Percentiles rank a stretch among this genome's conserved stretches.
These are phyloP conservation scores for Coniella lustricola DNA, from an alignment of 2,329 filamentous ascomycete genomes.

Conservation along the genomic window DNA sequence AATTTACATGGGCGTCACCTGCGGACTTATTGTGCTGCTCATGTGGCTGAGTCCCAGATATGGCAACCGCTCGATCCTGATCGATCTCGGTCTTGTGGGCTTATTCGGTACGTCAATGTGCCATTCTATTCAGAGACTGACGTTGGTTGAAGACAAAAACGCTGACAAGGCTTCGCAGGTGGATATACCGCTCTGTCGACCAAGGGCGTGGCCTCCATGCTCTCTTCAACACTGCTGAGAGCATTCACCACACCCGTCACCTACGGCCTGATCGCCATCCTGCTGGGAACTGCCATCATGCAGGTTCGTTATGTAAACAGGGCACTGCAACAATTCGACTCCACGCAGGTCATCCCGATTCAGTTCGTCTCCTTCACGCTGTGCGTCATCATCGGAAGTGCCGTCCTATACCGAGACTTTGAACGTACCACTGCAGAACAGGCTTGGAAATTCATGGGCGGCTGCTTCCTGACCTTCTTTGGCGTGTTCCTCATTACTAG, in stretches of 20 bases:
- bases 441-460: conserved; percentile 78
- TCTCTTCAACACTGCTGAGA: conserved; percentile 83
- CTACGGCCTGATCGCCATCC: conserved; percentile 72
- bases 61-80: conserved; percentile 78
- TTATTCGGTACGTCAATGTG: conserved; percentile 64
- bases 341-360: conserved; percentile 94
- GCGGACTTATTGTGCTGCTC: conserved; percentile 63
- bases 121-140: background rate
- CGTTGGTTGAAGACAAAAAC: conserved; percentile 1
- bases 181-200: conserved; percentile 96
- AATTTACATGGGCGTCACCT: conserved; percentile 76
- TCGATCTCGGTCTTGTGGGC: conserved; percentile 88
- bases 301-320: conserved; percentile 96
- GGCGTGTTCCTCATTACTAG: conserved; percentile 97
- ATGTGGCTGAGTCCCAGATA: conserved; percentile 80
- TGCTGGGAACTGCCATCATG: conserved; percentile 82
- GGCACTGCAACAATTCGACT: conserved; percentile 83
- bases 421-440: conserved; percentile 69
- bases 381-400: conserved; percentile 90
- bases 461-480: conserved; percentile 86
- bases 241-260: conserved; percentile 89
- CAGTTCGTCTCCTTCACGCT: conserved; percentile 97
- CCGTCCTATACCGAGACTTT: conserved; percentile 90
- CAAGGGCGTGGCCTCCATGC: conserved; percentile 90
- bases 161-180: conserved; percentile 38